A percentile compares a stretch with the other conserved stretches of the same genome.
Conservation (phyloP, 2,329 filamentous ascomycete genomes). For the Fusarium protoensiforme region DNA sequence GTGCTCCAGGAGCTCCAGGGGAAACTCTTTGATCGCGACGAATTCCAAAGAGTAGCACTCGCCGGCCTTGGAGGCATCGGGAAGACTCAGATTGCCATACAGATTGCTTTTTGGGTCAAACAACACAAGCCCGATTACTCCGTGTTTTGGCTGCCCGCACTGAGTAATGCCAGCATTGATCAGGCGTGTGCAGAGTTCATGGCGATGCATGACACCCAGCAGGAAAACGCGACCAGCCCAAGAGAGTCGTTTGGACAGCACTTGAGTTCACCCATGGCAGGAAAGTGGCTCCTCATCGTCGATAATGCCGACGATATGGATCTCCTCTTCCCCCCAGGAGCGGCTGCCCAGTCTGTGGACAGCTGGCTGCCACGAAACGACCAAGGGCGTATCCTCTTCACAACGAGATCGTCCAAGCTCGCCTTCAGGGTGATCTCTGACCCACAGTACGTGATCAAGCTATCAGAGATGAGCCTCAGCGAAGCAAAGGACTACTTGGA, state of each 20-base stretch:
- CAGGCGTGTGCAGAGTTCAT: constrained; percentile 45
- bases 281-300: constrained; percentile 54
- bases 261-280: constrained; percentile 41
- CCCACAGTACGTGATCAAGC: neutral
- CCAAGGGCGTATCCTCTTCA: constrained; percentile 50
- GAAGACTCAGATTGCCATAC: neutral
- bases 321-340: constrained; percentile 26
- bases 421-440: constrained; percentile 1
- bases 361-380: constrained; percentile 48
- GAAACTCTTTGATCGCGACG: neutral
- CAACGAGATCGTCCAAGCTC: constrained; percentile 47
- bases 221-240: neutral
- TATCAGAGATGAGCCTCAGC: constrained; percentile 1
- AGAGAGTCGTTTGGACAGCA: constrained; percentile 6
- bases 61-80: neutral
- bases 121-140: constrained; percentile 48
- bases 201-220: neutral
- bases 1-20: neutral
- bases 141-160: constrained; percentile 57
- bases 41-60: neutral
- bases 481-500: constrained; percentile 41
- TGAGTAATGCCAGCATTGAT: constrained; percentile 52
- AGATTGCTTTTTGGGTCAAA: constrained; percentile 41
- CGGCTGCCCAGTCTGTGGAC: neutral
- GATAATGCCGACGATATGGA: constrained; percentile 55